Conservation (phyloP, 164 flowering plant species). For the Berberis vulgaris region DNA sequence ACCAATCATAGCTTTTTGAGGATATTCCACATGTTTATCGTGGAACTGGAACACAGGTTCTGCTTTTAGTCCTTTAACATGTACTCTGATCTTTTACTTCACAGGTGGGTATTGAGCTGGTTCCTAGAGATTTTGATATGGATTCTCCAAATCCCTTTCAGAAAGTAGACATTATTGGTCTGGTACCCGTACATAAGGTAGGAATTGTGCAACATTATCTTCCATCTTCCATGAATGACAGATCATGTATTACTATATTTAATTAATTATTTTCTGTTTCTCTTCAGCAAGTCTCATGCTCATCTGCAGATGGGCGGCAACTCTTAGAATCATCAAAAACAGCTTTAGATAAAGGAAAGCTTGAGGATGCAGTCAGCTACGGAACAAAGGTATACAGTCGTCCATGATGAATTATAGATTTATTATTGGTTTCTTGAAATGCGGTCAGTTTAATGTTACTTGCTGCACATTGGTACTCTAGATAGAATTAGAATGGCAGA, state of each 20-base stretch:
- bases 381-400: constrained; percentile 72
- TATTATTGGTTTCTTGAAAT: not conserved
- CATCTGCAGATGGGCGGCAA: constrained; percentile 98
- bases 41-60: not conserved
- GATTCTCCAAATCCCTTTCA: constrained; percentile 74
- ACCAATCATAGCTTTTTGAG: too few relatives aligned
- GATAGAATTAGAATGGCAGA: not conserved
- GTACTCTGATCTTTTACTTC: constrained; percentile 2
- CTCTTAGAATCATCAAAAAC: constrained; percentile 96
- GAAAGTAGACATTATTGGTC: constrained; percentile 65
- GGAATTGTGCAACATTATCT: constrained; percentile 3
- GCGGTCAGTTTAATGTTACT: not conserved
- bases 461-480: not conserved
- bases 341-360: constrained; percentile 96
- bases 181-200: constrained; percentile 97
- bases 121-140: constrained; percentile 93
- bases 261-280: constrained; percentile 6
- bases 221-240: not conserved
- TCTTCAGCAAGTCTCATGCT: constrained; percentile 97
- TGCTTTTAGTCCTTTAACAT: constrained; percentile 3
- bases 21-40: too few relatives aligned
- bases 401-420: not conserved
- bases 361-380: constrained; percentile 95
- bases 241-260: not conserved
- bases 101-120: constrained; percentile 92